phyloP scores from a whole-genome alignment of 305 asterid genomes.

The Fraxinus platypoda region DNA sequence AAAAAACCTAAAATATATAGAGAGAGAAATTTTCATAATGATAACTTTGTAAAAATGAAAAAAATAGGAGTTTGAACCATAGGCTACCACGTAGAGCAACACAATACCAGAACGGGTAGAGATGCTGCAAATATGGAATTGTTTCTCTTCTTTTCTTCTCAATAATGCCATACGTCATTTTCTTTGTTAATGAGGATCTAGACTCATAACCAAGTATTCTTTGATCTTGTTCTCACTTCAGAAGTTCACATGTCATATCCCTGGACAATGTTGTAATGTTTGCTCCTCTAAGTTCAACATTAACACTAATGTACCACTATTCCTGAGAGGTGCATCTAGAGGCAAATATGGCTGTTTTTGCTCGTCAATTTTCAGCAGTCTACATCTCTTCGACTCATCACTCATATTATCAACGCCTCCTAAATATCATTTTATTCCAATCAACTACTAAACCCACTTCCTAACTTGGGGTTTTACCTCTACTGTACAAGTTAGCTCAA shows the following conservation, averaged over 20 bases:
- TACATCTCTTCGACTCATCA: background rate
- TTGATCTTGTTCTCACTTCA: constrained; percentile 16
- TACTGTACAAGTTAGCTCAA: background rate
- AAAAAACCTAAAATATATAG: background rate
- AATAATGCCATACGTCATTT: background rate
- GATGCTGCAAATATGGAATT: constrained; percentile 8
- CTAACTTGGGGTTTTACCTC: constrained; percentile 9
- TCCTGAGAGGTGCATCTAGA: background rate
- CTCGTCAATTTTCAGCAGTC: constrained; percentile 3
- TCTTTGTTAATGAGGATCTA: background rate
- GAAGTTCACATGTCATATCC: constrained; percentile 13
- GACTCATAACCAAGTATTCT: background rate
- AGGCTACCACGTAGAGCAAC: background rate
- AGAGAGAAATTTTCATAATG: background rate
- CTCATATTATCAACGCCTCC: background rate
- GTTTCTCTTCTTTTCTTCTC: background rate
- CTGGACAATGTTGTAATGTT: background rate
- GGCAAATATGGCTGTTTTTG: constrained; percentile 9
- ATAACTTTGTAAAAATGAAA: background rate
- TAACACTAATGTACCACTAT: background rate
- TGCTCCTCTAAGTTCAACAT: constrained; percentile 8
- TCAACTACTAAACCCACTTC: background rate
- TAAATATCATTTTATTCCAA: background rate
- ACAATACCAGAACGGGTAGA: background rate
- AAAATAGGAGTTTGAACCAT: background rate